Base-by-base conservation (phyloP, 2,329 filamentous ascomycete genomes). In the Fusarium sarcochroum region DNA sequence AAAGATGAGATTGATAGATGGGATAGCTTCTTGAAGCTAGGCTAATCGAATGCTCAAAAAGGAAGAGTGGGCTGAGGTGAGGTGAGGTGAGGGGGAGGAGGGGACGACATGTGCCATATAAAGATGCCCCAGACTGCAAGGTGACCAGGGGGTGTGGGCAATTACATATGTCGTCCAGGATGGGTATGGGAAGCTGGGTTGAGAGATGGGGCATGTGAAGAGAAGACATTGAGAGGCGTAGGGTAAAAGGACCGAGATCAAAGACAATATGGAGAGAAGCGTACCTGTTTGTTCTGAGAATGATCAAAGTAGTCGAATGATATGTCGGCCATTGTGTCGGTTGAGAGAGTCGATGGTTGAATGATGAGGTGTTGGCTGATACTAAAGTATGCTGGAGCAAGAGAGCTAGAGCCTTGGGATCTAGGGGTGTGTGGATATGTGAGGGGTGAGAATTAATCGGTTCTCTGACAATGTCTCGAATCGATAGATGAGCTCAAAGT, bases 291-390 rank as follows among this genome's bases (percentile, higher is more conserved):
- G 58, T 66, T 63, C 66, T 74, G 72, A 56, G 71, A 48, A 38
- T 73, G 66, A 40, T 73, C 72, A 74, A 72, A 74, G 59, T 74
- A 74, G 56, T 74, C 72, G 68, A 74, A 74, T 57, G 72, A 70
- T 74, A 74, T 57, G 41, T 74, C 70, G 57, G 72, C 68, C 72
- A 74, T 74, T 66, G 58, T 51, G 58, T 74, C 25, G 32, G 20
- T 21, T 47, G 32, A 58, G 27, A 42, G 41, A 46, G 58, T 66
- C 60, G 66, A 64, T 57, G 57, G 23, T 71, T 68, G 70, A 68
- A 53, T 71, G 56, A 63, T 61, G 56, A 55, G 59, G 62, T 65
- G 64, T 47, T 60, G 49, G 52, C 54, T 49, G 64, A 55, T 66
- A 59, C 50, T 66, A 64, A 64, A 60, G 63, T 72, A 69, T 67